Evolutionary conservation across 2,329 filamentous ascomycete genomes (phyloP).

Genomic region (Colletotrichum horii): DNA sequence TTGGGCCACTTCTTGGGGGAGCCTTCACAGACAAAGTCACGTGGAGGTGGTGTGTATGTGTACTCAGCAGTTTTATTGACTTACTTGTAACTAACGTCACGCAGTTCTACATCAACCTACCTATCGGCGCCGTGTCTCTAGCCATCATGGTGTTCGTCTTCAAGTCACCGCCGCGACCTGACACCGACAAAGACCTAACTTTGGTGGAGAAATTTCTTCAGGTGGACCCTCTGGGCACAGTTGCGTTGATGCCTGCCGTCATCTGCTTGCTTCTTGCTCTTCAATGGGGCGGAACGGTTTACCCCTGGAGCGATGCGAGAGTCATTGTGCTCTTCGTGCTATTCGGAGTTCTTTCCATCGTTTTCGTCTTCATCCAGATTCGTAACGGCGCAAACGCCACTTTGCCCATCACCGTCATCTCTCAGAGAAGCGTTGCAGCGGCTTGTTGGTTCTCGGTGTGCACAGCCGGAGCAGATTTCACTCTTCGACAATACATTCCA

Average conservation of each 20-base stretch:
- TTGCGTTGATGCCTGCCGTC: constrained; percentile 22
- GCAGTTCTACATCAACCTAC: constrained; percentile 32
- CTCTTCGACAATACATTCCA: constrained; percentile 34
- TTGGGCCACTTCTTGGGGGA: constrained; percentile 30
- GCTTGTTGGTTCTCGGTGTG: constrained; percentile 27
- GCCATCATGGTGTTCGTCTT: constrained; percentile 33
- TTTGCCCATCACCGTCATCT: constrained; percentile 39
- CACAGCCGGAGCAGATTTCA: constrained; percentile 22
- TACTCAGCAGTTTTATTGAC: not conserved
- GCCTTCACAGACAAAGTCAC: constrained; percentile 30
- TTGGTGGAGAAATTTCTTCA: constrained; percentile 19
- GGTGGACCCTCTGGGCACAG: constrained; percentile 26
- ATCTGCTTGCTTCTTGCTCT: constrained; percentile 50
- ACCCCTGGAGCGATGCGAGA: constrained; percentile 33
- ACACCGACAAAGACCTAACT: not conserved
- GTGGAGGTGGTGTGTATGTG: constrained; percentile 36
- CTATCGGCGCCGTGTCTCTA: constrained; percentile 26
- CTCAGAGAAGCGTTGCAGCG: constrained; percentile 32
- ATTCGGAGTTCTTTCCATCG: constrained; percentile 30
- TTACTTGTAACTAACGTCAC: not conserved
- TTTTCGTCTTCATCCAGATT: constrained; percentile 36
- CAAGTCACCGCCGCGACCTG: not conserved
- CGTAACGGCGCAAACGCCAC: constrained; percentile 37
- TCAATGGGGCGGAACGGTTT: constrained; percentile 44
- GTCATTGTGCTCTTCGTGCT: constrained; percentile 39